A percentile compares a stretch with the other conserved stretches of the same genome.
phyloP scores from a whole-genome alignment of 2,329 filamentous ascomycete species.

The Graphium sp. region DNA sequence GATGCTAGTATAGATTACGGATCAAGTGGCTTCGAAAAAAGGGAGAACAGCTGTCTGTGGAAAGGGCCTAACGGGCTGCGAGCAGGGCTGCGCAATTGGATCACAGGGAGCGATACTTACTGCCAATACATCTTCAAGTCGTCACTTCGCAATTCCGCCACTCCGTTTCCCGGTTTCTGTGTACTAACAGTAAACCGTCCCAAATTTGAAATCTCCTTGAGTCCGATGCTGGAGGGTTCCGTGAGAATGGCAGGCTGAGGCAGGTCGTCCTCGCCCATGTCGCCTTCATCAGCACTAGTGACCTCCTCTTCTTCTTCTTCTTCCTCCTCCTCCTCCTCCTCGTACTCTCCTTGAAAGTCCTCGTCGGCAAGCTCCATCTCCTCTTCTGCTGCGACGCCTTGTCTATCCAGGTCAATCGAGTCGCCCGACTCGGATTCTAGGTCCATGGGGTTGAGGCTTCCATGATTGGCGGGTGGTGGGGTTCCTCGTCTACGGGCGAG shows the following conservation, averaged over 20 bases:
- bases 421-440: too few relatives aligned
- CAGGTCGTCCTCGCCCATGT: constrained; percentile 23
- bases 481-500: too few relatives aligned
- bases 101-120: constrained; percentile 29
- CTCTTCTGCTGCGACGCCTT: too few relatives aligned
- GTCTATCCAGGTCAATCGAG: too few relatives aligned
- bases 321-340: constrained; percentile 9
- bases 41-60: too few relatives aligned
- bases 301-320: constrained; percentile 11
- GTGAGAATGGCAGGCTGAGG: constrained; percentile 30
- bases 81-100: too few relatives aligned
- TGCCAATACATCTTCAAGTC: constrained; percentile 67
- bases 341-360: constrained; percentile 7
- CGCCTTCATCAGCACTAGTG: constrained; percentile 12
- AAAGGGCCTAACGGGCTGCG: too few relatives aligned
- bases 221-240: too few relatives aligned
- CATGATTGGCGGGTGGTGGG: too few relatives aligned
- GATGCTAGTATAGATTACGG: too few relatives aligned
- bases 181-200: constrained; percentile 72
- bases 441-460: too few relatives aligned
- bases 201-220: constrained; percentile 75
- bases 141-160: constrained; percentile 59
- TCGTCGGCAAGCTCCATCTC: too few relatives aligned
- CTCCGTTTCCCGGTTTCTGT: constrained; percentile 64
- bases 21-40: background rate